A percentile compares a stretch with the other conserved stretches of the same genome.
These are phyloP conservation scores for Fusarium domesticum DNA, from an alignment of 2,329 filamentous ascomycete species.

Conservation along the genomic window DNA sequence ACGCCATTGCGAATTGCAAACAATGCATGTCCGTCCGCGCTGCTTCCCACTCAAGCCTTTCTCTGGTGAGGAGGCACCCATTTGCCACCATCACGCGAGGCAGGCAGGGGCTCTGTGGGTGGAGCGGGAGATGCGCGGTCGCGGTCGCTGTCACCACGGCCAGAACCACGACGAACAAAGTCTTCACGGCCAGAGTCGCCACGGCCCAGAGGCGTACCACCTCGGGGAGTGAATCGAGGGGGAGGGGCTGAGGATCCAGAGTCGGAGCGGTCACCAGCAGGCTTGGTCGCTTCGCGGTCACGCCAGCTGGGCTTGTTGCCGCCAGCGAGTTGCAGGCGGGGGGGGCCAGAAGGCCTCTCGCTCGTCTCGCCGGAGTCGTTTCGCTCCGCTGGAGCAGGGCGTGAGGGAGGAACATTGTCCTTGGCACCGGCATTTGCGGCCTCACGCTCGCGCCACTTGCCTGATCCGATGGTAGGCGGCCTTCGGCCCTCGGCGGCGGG, in stretches of 20 bases:
- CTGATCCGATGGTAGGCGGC: conserved; percentile 35
- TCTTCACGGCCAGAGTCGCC: conserved; percentile 42
- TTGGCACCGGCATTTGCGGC: conserved; percentile 27
- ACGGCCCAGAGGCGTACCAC: conserved; percentile 43
- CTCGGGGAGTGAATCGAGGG: conserved; percentile 38
- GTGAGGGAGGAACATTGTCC: conserved; percentile 32
- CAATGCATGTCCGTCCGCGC: conserved; percentile 23
- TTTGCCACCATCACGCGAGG: conserved; percentile 55
- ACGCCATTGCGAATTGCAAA: conserved; percentile 39
- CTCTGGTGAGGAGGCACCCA: conserved; percentile 53
- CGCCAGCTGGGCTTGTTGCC: conserved; percentile 65
- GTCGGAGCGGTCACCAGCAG: conserved; percentile 39
- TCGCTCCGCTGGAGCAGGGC: conserved; percentile 39
- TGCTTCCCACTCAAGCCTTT: conserved; percentile 27
- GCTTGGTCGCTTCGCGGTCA: conserved; percentile 62
- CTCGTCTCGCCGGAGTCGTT: conserved; percentile 50
- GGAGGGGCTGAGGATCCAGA: conserved; percentile 35
- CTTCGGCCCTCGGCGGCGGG: conserved; percentile 31
- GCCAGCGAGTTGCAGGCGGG: conserved; percentile 59
- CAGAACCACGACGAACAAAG: conserved; percentile 7
- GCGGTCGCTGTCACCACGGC: conserved; percentile 17
- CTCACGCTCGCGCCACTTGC: conserved; percentile 45
- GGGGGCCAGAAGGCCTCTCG: conserved; percentile 50
- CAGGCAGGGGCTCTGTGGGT: conserved; percentile 48
- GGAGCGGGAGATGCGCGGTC: conserved; percentile 40